Percentiles rank a stretch among this genome's conserved stretches.
phyloP scores from a whole-genome alignment of 306 rosid genomes.

The Medicago arabica region DNA sequence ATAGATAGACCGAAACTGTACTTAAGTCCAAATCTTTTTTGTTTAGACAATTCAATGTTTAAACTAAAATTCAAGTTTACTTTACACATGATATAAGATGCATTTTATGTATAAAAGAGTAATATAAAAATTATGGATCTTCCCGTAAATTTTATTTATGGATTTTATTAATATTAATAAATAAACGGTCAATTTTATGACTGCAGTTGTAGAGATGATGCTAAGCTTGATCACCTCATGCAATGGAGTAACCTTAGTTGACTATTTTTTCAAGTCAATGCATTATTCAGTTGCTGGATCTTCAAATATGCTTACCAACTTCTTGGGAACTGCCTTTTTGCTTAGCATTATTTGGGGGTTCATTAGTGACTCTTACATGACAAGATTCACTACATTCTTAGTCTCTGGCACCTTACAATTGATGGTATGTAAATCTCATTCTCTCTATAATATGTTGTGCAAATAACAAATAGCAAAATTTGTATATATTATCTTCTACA shows the following conservation, averaged over 20 bases:
- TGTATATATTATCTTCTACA: neutral
- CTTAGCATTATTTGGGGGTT: slow-evolving; percentile 53
- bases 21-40: too few relatives aligned
- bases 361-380: slow-evolving; percentile 49
- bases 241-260: slow-evolving; percentile 44
- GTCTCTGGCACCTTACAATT: slow-evolving; percentile 27
- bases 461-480: neutral
- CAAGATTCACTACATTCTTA: slow-evolving; percentile 49
- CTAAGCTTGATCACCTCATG: slow-evolving; percentile 39
- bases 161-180: neutral
- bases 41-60: too few relatives aligned
- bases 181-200: neutral
- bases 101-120: too few relatives aligned
- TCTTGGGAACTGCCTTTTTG: slow-evolving; percentile 46
- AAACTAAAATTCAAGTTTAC: too few relatives aligned
- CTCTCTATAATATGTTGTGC: neutral
- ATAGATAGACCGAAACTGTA: too few relatives aligned
- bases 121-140: too few relatives aligned
- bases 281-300: slow-evolving; percentile 49
- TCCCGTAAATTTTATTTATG: too few relatives aligned
- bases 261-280: slow-evolving; percentile 43
- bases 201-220: slow-evolving; percentile 46
- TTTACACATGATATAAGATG: too few relatives aligned
- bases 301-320: slow-evolving; percentile 56
- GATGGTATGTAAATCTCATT: slow-evolving; percentile 17